Evolutionary conservation across 768 basidiomycete species (phyloP), one percentile per base, ranked within the genome.

Genomic region (Lactarius indigo): DNA sequence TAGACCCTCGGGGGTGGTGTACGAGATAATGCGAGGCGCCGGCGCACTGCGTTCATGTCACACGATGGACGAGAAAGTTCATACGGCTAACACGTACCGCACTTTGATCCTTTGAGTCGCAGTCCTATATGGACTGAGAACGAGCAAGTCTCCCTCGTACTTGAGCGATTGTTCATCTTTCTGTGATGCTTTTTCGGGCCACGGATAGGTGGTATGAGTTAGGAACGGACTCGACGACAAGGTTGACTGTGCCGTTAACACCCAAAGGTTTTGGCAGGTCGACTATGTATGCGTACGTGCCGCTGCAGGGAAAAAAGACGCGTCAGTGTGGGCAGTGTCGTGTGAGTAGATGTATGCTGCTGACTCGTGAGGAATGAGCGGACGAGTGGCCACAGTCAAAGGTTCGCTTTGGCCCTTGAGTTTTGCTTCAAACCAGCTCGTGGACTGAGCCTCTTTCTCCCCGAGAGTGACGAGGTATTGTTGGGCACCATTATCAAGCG

Each of bases 71-170:
- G 28, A 35, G 31, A 55, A 41, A 54, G 56, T 28, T 5, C 23
- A 30, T 33, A 37, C 63, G 50, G 61, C 52, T 5, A 61, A 26
- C 17, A 78, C 88, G 56, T 72, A 95, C 95, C 87, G 87, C 70
- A 97, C 76, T 80, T 96, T 97, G 23, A 92, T 90, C 56, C 93
- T 85, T 76, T 96, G 94, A 26, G 91, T 86, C 55, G 83, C 77
- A 28, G 94, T 94, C 37, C 79, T 75, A 75, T 97, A 98, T 44
- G 91, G 91, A 73, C 92, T 95, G 64, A 93, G 78, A 23, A 96
- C 87, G 74, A 94, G 89, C 12, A 94, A 79, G 75, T 88, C 86
- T 0, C 88, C 84, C 59, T 82, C 79, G 74, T 93, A 96, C 73
- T 90, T 87, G 66, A 97, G 81, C 35, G 85, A 84, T 75, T 96